Base-by-base conservation (phyloP, 805 yeast species). In the Candida pseudoglaebosa region DNA sequence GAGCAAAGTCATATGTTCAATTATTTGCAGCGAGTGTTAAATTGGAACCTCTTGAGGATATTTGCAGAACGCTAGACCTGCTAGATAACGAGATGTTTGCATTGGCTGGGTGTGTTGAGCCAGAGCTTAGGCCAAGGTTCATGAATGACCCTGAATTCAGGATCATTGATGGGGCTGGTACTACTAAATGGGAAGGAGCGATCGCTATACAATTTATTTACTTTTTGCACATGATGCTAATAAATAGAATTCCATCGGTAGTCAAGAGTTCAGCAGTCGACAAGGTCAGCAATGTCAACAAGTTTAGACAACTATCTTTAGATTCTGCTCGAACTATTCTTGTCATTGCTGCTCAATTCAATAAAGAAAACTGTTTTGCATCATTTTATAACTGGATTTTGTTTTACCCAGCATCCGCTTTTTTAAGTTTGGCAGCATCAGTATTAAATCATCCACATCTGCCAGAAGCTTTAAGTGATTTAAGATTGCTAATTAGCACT, bases 311-410 rank as follows among this genome's bases (percentile, higher is more conserved):
- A 28, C 38, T 64, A 17, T 56, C 64, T 3, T 42, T 62, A 24
- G 57, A 63, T 32, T 54, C 69, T 20, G 66, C 72, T 4, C 48
- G 73, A 20, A 67, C 72, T 1, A 57, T 67, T 8, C 39, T 67
- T 17, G 48, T 49, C 35, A 45, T 63, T 19, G 49, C 54, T 2
- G 49, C 46, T 4, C 49, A 48, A 19, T 24, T 63, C 12, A 53
- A 50, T 22, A 45, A 47, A 10, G 41, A 45, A 9, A 45, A 46
- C 4, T 35, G 52, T 1, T 49, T 61, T 1, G 40, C 48, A 19
- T 49, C 65, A 1, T 56, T 53, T 38, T 45, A 49, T 35, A 57
- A 58, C 29, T 65, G 71, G 71, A 43, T 58, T 21, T 39, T 56
- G 31, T 56, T 53, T 29, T 64, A 50, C 38, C 65, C 69, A 1